These are phyloP conservation scores for Cytauxzoon felis DNA, from an alignment of 169 alveolate genomes.

Conservation along the genomic window DNA sequence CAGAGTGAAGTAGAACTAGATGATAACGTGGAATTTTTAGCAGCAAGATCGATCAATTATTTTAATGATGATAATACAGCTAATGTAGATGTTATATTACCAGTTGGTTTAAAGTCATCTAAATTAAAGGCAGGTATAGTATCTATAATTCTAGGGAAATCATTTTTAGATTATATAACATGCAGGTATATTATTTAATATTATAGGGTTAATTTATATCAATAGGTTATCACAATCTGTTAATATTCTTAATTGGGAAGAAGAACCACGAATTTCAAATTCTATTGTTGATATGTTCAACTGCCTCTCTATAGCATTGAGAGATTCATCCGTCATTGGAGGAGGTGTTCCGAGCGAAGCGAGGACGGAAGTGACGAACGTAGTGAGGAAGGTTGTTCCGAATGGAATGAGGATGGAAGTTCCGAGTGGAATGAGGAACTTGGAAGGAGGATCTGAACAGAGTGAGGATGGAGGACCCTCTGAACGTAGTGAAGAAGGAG, in stretches of 20 bases:
- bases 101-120: not conserved
- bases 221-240: constrained; percentile 50
- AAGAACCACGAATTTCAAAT: constrained; percentile 68
- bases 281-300: constrained; percentile 72
- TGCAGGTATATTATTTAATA: constrained; percentile 62
- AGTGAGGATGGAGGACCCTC: too few relatives aligned
- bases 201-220: not conserved
- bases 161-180: constrained; percentile 70
- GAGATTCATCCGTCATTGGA: constrained; percentile 13
- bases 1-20: not conserved
- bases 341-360: too few relatives aligned
- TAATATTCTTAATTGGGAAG: constrained; percentile 64
- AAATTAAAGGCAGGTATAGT: constrained; percentile 9
- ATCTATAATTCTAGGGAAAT: constrained; percentile 58
- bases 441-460: too few relatives aligned
- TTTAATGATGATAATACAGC: constrained; percentile 45
- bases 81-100: constrained; percentile 19
- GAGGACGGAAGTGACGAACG: too few relatives aligned
- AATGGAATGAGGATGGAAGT: too few relatives aligned
- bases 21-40: constrained; percentile 46
- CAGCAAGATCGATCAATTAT: constrained; percentile 31
- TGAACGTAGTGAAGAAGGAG: too few relatives aligned
- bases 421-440: too few relatives aligned
- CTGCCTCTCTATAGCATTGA: constrained; percentile 62
- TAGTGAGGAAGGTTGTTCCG: too few relatives aligned